phyloP scores from a whole-genome alignment of 768 basidiomycete genomes.

The Chiua virens region DNA sequence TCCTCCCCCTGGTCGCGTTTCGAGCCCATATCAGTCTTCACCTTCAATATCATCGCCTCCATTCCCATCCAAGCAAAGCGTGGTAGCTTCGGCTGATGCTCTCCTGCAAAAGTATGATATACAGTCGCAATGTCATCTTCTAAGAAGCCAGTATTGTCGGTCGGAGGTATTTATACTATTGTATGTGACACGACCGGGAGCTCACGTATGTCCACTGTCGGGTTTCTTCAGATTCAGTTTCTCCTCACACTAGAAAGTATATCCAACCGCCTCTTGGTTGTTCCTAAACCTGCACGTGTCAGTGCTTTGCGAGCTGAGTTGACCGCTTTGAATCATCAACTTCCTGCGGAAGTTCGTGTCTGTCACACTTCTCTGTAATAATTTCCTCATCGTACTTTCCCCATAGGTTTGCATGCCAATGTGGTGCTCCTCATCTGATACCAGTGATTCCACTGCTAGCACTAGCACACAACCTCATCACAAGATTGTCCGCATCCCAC shows the following conservation, averaged over 20 bases:
- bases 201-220: neutral
- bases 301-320: conserved; percentile 96
- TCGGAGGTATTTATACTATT: conserved; percentile 62
- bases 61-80: conserved; percentile 45
- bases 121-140: conserved; percentile 65
- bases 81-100: conserved; percentile 47
- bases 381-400: conserved; percentile 5
- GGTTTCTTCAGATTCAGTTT: conserved; percentile 67
- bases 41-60: conserved; percentile 59
- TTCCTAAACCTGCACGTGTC: conserved; percentile 91
- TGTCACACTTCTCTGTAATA: neutral
- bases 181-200: neutral
- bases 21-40: conserved; percentile 66
- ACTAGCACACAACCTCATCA: conserved; percentile 70
- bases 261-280: conserved; percentile 85
- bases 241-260: conserved; percentile 88
- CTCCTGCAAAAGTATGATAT: conserved; percentile 69
- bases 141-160: conserved; percentile 85
- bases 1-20: conserved; percentile 31
- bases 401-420: conserved; percentile 80
- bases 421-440: conserved; percentile 80
- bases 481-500: conserved; percentile 94
- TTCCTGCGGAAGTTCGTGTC: conserved; percentile 84
- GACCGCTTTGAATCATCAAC: conserved; percentile 91
- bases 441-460: conserved; percentile 33